phyloP scores from a whole-genome alignment of 2,329 filamentous ascomycete species.

The Hymenoscyphus occultus region DNA sequence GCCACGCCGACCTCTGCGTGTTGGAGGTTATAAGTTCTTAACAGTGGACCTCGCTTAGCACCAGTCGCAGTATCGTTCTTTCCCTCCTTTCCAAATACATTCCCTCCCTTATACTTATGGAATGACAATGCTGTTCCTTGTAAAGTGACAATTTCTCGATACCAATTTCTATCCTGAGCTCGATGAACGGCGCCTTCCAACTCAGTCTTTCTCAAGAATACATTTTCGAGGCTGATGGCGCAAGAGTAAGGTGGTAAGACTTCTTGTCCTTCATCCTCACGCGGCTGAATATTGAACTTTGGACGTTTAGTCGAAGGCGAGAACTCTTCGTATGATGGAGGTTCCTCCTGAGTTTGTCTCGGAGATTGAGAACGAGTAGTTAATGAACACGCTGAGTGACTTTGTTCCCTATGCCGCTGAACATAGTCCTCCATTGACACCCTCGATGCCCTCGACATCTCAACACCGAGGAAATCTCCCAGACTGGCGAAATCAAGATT shows the following conservation, averaged over 20 bases:
- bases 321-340: slow-evolving; percentile 12
- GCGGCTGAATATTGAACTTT: slow-evolving; percentile 35
- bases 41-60: slow-evolving; percentile 52
- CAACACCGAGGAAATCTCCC: slow-evolving; percentile 10
- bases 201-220: slow-evolving; percentile 64
- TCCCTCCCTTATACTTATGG: slow-evolving; percentile 57
- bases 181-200: slow-evolving; percentile 62
- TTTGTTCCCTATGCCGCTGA: slow-evolving; percentile 4
- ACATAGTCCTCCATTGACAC: slow-evolving; percentile 10
- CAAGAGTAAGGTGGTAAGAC: slow-evolving; percentile 55
- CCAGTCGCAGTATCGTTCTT: slow-evolving; percentile 50
- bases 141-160: slow-evolving; percentile 59
- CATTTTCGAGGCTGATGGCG: slow-evolving; percentile 52
- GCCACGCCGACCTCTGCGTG: slow-evolving; percentile 75
- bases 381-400: slow-evolving; percentile 8
- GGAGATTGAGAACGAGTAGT: background rate
- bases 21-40: slow-evolving; percentile 68
- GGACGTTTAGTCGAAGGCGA: slow-evolving; percentile 5
- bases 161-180: slow-evolving; percentile 62
- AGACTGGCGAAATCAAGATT: slow-evolving; percentile 6
- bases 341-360: background rate
- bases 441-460: slow-evolving; percentile 5
- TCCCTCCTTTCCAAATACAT: slow-evolving; percentile 48
- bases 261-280: slow-evolving; percentile 43
- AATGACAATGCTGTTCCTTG: slow-evolving; percentile 67